Evolutionary conservation across 495 filamentous ascomycete species (phyloP).

Genomic region (Astrothelium subdiscretum): DNA sequence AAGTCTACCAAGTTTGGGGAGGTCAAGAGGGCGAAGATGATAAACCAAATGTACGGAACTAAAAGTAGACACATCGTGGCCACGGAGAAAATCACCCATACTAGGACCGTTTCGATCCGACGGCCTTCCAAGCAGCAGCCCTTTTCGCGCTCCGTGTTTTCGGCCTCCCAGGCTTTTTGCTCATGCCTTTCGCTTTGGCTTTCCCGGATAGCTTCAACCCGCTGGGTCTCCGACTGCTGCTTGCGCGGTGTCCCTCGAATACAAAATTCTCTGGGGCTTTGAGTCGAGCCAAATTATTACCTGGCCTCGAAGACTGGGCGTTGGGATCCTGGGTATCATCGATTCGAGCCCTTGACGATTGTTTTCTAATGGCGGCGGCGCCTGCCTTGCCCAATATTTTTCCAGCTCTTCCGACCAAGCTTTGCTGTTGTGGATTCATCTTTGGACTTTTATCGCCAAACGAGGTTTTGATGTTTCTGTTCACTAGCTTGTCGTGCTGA

Average conservation of each 20-base stretch:
- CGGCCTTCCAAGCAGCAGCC: conserved; percentile 38
- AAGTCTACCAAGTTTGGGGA: no score
- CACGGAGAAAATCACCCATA: not conserved
- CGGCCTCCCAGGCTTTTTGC: conserved; percentile 45
- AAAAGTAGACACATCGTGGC: not conserved
- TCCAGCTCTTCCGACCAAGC: conserved; percentile 61
- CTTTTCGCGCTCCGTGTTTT: conserved; percentile 28
- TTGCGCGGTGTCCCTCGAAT: conserved; percentile 85
- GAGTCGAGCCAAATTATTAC: conserved; percentile 27
- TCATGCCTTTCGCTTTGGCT: conserved; percentile 49
- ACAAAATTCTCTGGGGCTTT: conserved; percentile 58
- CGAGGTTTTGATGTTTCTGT: conserved; percentile 32
- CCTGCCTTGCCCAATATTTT: conserved; percentile 76
- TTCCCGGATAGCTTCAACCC: conserved; percentile 33
- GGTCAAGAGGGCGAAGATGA: no score
- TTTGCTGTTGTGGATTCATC: conserved; percentile 43
- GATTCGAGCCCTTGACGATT: conserved; percentile 14
- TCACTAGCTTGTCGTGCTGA: not conserved
- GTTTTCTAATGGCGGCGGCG: conserved; percentile 48
- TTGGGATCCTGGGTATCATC: not conserved
- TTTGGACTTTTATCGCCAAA: conserved; percentile 24
- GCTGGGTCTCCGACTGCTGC: conserved; percentile 45
- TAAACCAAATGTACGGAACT: no score
- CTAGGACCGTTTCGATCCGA: conserved; percentile 10
- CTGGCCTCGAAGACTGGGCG: conserved; percentile 3